Percentiles rank a stretch among this genome's conserved stretches.
phyloP scores from a whole-genome alignment of 768 basidiomycete species.

The Rhodocollybia butyracea region DNA sequence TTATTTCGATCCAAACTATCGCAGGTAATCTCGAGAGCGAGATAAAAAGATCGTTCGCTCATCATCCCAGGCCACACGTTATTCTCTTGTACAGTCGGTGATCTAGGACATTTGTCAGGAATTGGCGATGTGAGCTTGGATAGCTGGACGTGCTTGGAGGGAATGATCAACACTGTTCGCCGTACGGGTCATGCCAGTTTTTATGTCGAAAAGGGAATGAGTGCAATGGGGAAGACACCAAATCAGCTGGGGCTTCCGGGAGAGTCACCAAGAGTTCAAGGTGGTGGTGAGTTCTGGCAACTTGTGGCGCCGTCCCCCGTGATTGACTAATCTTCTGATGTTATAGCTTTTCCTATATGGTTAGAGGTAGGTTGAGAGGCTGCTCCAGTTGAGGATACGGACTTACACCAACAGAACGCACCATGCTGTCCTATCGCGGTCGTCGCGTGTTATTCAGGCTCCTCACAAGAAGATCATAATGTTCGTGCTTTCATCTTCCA shows the following conservation, averaged over 20 bases:
- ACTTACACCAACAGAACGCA: slow-evolving; percentile 51
- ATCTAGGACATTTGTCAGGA: slow-evolving; percentile 63
- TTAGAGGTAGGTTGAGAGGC: slow-evolving; percentile 57
- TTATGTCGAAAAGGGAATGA: slow-evolving; percentile 86
- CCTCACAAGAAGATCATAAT: slow-evolving; percentile 75
- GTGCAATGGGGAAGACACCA: slow-evolving; percentile 75
- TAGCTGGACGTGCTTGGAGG: slow-evolving; percentile 75
- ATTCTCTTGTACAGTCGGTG: slow-evolving; percentile 83
- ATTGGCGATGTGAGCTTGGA: slow-evolving; percentile 77
- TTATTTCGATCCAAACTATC: slow-evolving; percentile 76
- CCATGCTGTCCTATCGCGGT: slow-evolving; percentile 82
- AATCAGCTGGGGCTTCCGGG: slow-evolving; percentile 68
- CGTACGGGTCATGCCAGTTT: slow-evolving; percentile 82
- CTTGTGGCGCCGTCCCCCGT: background rate
- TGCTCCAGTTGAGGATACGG: slow-evolving; percentile 1
- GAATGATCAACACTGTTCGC: slow-evolving; percentile 75
- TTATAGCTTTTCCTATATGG: slow-evolving; percentile 80
- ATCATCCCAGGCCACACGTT: slow-evolving; percentile 80
- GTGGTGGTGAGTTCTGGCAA: slow-evolving; percentile 60
- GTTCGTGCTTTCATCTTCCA: slow-evolving; percentile 35
- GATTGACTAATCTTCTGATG: too few relatives aligned
- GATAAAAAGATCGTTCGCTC: too few relatives aligned
- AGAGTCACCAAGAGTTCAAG: slow-evolving; percentile 56
- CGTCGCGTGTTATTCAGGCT: slow-evolving; percentile 77
- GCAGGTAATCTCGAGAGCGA: too few relatives aligned